A percentile compares a stretch with the other conserved stretches of the same genome.
These are phyloP conservation scores for Dioszegia hungarica DNA, from an alignment of 768 basidiomycete species.

Conservation along the genomic window DNA sequence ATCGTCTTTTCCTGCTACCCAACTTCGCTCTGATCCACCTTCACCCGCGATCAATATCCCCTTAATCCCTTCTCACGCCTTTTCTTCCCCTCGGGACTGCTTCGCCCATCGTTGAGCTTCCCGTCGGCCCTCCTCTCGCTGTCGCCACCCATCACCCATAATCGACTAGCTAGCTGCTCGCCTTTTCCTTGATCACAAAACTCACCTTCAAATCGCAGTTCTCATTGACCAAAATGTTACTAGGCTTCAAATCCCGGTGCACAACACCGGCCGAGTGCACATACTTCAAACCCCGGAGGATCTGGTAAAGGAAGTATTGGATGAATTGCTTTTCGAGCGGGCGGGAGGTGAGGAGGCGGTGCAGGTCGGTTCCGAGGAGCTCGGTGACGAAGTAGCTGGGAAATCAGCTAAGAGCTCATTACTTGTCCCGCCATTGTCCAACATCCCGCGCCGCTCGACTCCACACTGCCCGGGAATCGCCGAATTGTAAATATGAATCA, in stretches of 20 bases:
- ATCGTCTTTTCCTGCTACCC: too few relatives aligned
- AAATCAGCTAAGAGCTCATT: constrained; percentile 10
- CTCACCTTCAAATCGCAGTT: constrained; percentile 95
- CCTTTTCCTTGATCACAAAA: too few relatives aligned
- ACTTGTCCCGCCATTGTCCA: too few relatives aligned
- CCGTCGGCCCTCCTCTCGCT: too few relatives aligned
- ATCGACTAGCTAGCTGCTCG: too few relatives aligned
- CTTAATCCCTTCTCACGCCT: background rate
- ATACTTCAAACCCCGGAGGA: constrained; percentile 96
- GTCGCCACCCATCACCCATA: too few relatives aligned
- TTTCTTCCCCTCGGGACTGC: too few relatives aligned
- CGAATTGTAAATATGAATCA: background rate
- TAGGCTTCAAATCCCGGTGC: constrained; percentile 97
- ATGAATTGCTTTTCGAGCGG: constrained; percentile 99
- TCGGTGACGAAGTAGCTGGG: constrained; percentile 97
- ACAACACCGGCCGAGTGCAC: constrained; percentile 99
- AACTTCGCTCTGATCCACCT: too few relatives aligned
- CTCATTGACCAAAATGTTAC: constrained; percentile 98
- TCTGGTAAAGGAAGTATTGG: constrained; percentile 99
- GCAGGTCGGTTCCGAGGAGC: constrained; percentile 93
- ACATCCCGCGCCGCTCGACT: background rate
- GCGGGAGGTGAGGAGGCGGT: constrained; percentile 89
- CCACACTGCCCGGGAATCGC: background rate
- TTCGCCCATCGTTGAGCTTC: background rate
- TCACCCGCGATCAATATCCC: background rate